Conservation (phyloP, 371 early-diverging fungal species). For the Funneliformis caledonium region DNA sequence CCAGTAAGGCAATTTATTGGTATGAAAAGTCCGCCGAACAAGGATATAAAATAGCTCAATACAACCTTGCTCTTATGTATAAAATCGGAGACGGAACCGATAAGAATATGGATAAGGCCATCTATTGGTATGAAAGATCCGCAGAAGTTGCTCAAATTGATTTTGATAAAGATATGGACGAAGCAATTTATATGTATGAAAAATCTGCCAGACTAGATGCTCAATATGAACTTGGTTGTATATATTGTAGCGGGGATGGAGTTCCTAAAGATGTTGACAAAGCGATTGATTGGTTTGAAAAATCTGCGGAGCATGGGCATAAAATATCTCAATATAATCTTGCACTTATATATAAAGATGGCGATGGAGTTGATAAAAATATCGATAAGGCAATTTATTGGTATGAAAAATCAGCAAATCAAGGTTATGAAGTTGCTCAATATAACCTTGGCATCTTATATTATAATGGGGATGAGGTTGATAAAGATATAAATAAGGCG, state of each 20-base stretch:
- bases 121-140: too few species aligned
- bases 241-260: neutral
- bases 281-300: conserved; percentile 30
- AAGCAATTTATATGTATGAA: conserved; percentile 73
- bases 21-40: conserved; percentile 47
- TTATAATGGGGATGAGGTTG: neutral
- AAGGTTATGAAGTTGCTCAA: neutral
- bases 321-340: neutral
- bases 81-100: conserved; percentile 71
- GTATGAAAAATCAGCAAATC: too few species aligned
- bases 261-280: neutral
- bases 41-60: conserved; percentile 65
- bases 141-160: conserved; percentile 41
- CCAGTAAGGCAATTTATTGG: conserved; percentile 34
- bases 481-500: conserved; percentile 24
- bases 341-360: neutral
- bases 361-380: too few species aligned
- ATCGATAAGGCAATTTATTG: too few species aligned
- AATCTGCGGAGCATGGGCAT: conserved; percentile 50
- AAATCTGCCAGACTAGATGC: neutral
- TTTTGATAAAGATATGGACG: conserved; percentile 46
- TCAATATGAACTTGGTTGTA: too few species aligned
- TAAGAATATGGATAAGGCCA: too few species aligned
- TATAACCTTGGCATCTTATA: neutral
- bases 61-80: conserved; percentile 77